phyloP scores from a whole-genome alignment of 164 flowering plant genomes.

The Nymphaea colorata region DNA sequence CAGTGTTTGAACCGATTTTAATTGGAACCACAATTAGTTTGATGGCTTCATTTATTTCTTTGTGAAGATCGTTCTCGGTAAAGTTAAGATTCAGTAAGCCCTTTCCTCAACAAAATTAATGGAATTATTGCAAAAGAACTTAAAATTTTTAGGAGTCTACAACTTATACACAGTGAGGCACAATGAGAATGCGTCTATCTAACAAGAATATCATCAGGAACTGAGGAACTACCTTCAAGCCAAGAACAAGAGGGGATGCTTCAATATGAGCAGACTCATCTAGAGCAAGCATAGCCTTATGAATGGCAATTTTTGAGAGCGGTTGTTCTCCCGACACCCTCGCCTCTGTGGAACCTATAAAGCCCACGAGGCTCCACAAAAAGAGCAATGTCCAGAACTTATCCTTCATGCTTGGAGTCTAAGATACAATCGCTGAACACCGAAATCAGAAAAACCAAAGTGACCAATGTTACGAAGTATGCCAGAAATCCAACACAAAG shows the following conservation, averaged over 20 bases:
- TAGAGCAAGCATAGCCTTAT: constrained; percentile 29
- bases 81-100: no score
- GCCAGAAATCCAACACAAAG: no score
- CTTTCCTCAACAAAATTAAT: not conserved
- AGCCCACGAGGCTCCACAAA: constrained; percentile 19
- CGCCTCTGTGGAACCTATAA: constrained; percentile 15
- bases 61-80: no score
- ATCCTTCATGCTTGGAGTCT: constrained; percentile 6
- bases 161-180: no score
- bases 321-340: constrained; percentile 45
- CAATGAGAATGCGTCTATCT: not conserved
- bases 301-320: constrained; percentile 51
- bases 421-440: no score
- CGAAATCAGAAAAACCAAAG: no score
- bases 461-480: no score
- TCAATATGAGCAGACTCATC: constrained; percentile 38
- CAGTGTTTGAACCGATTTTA: no score
- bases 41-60: no score
- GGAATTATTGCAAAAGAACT: no score
- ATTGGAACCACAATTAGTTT: no score
- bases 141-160: no score
- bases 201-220: not conserved
- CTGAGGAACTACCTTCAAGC: constrained; percentile 24
- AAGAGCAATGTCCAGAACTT: constrained; percentile 10
- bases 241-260: constrained; percentile 60